Percentiles rank a stretch among this genome's conserved stretches.
Evolutionary conservation across 2,329 filamentous ascomycete species (phyloP).

Genomic region (Neurospora crassa): DNA sequence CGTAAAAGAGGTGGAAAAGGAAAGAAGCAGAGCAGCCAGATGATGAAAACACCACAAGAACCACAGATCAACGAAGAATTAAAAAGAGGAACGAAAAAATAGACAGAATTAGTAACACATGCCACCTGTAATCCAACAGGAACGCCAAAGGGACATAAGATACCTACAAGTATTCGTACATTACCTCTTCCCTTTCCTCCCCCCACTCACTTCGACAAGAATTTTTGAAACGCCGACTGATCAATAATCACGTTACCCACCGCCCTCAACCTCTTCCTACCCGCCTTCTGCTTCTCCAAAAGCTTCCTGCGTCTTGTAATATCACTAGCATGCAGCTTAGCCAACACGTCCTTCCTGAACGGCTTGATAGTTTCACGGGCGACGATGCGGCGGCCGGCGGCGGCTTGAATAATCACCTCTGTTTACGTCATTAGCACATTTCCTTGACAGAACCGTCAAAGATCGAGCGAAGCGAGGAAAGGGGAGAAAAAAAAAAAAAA

Average conservation of each 20-base stretch:
- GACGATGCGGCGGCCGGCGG: slow-evolving; percentile 71
- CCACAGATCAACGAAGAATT: neutral
- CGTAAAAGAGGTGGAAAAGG: neutral
- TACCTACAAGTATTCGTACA: neutral
- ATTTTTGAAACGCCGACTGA: slow-evolving; percentile 89
- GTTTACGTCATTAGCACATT: slow-evolving; percentile 5
- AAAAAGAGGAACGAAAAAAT: no score
- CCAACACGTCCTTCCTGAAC: slow-evolving; percentile 88
- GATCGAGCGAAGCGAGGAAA: neutral
- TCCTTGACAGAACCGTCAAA: neutral
- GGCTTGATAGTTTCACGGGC: slow-evolving; percentile 93
- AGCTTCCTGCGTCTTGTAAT: slow-evolving; percentile 74
- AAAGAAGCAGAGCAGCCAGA: neutral
- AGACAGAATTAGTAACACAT: neutral
- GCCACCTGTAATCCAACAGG: neutral
- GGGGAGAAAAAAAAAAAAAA: neutral
- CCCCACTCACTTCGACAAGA: slow-evolving; percentile 61
- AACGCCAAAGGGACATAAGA: neutral
- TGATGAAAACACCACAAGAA: neutral
- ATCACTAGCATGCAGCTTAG: slow-evolving; percentile 88
- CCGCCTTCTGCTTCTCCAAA: slow-evolving; percentile 94
- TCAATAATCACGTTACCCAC: slow-evolving; percentile 94
- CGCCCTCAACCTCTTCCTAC: slow-evolving; percentile 74
- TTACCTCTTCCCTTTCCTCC: neutral
- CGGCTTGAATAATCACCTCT: slow-evolving; percentile 90